Base-by-base conservation (phyloP, 1,284 basidiomycete species). In the Malassezia equina region DNA sequence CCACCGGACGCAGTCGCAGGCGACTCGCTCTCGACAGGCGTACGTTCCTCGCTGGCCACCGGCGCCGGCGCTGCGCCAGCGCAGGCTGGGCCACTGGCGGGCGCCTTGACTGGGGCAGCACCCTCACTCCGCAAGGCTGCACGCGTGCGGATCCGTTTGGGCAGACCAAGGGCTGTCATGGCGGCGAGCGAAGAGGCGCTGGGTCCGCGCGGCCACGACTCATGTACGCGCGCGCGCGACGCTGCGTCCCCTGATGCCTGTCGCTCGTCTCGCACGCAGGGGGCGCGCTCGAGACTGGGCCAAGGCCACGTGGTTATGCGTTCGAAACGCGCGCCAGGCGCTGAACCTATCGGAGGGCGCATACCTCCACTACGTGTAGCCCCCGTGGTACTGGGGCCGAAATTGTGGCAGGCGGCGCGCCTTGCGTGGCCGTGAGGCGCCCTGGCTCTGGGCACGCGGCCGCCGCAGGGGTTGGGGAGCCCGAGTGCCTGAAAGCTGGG, bases 341-440 rank as follows among this genome's bases (percentile, higher is more conserved):
- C 27, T 7, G 27, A 40, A 17, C 24, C 41, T 28, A 43, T 27
- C 5, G 19, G 7, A 39, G 19, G 5, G 36, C 36, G 36, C 36
- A 6, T 42, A 28, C 36, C 36, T 34, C 21, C 31, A 24, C 52
- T 49, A 55, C 40, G 45, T 28, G 36, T 55, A 55, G n/a, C 52
- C 52, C 3, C 52, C 52, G 23, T 32, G 46, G 25, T 49, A 55
- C 39, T 45, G 52, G 13, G 52, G 52, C 23, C 32, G 39, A 36
- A 55, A 55, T 3, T 29, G 29, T 12, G 7, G 51, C 19, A 15
- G 44, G 44, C 28, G 48, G 28, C 41, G 44, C 4, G 15, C 28
- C 11, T 17, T 9, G 46, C 33, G 46, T 24, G 46, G 17, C 21
- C 31, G 46, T 12, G 46, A 7, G 28, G n/a, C n/a, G n/a, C 17